Base-by-base conservation (phyloP, 192 early-diverging fungal species). In the Coemansia sp. region DNA sequence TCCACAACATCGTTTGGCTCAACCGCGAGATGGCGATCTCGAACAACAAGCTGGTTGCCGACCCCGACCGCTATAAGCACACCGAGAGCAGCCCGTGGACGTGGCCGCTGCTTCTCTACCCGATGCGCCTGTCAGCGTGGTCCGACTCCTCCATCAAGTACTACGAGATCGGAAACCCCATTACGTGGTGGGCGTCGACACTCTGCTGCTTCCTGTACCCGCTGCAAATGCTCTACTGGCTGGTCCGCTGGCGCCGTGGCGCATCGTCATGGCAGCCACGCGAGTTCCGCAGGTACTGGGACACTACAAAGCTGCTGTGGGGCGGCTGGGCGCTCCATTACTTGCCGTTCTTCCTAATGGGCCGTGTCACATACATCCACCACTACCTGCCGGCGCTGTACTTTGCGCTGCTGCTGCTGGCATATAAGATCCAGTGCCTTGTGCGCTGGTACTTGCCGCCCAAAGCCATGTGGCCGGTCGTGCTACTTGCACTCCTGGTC, bases 11-110 rank as follows among this genome's bases (percentile, higher is more conserved):
- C 10, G 21, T 86, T n/a, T 87, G 90, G 65, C 64, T 90, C 58
- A 91, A 91, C 67, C 86, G 88, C 37, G 86, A 84, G 46, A 91
- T 91, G 89, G 87, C 88, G 81, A 84, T 86, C 12, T 81, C 84
- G 25, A 91, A 91, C 82, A 91, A 89, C 63, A 77, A 79, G 9
- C 72, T 91, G 48, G 81, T 86, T 13, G 85, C 87, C 6, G 88
- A 89, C 63, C 86, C 82, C 10, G 86, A 89, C 72, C 85, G 86
- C 63, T 86, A 90, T 68, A 88, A 87, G 68, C 48, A 56, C 34
- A 72, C 85, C 0, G 79, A 79, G 28, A 86, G 83, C 20, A 40
- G 69, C 21, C 85, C 88, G 7, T 87, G 75, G 67, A 71, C 89
- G 58, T 89, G 87, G 87, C 88, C 87, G 46, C 67, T 89, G 25